Evolutionary conservation across 2,329 filamentous ascomycete species (phyloP).

Genomic region (Apiospora hydei): DNA sequence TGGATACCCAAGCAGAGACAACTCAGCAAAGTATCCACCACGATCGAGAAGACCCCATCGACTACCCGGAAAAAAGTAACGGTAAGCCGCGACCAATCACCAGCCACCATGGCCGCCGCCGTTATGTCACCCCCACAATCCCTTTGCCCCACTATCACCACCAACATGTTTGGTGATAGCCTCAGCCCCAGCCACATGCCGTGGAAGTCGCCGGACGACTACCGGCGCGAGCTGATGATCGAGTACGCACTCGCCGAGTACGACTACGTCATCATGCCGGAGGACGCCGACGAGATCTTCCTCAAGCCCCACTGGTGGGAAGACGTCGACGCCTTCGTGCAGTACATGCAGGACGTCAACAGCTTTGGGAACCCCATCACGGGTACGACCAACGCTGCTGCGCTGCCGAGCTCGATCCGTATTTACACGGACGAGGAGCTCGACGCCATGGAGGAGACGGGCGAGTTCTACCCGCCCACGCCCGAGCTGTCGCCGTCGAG

Average conservation of each 20-base stretch:
- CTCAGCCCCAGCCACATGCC: not conserved
- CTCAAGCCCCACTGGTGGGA: constrained; percentile 23
- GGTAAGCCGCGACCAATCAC: not conserved
- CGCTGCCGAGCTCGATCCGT: constrained; percentile 23
- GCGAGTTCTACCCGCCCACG: constrained; percentile 3
- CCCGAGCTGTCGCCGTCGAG: not conserved
- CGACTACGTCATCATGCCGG: constrained; percentile 28
- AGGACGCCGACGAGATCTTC: constrained; percentile 27
- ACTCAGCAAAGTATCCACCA: constrained; percentile 5
- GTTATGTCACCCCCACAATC: not conserved
- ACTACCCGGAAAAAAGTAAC: not conserved
- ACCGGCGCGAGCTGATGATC: constrained; percentile 26
- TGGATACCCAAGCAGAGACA: not conserved
- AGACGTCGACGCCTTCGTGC: constrained; percentile 27
- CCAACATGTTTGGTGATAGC: not conserved
- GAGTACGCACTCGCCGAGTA: constrained; percentile 27
- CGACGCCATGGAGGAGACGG: constrained; percentile 25
- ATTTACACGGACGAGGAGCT: constrained; percentile 30
- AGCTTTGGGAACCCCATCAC: constrained; percentile 25
- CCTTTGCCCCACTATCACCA: not conserved
- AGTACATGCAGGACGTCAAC: constrained; percentile 27
- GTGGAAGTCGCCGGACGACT: constrained; percentile 17
- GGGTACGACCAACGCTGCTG: constrained; percentile 27
- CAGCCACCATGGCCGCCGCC: not conserved
- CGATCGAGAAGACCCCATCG: not conserved